Base-by-base conservation (phyloP, 2,329 filamentous ascomycete genomes). In the Curvularia lunata region DNA sequence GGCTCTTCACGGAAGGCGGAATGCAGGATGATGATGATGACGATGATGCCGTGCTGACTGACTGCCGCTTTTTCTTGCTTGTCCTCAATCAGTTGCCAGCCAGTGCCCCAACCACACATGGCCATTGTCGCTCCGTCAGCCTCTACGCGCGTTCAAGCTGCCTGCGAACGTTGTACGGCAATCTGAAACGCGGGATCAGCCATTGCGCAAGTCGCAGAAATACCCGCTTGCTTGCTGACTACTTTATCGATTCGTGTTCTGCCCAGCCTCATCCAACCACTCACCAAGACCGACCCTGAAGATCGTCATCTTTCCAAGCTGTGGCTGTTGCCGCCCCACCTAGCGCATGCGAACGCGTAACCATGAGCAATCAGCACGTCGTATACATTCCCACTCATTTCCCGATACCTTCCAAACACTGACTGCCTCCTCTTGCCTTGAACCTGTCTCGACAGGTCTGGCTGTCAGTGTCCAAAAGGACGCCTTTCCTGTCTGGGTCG, bases 161-260 rank as follows among this genome's bases (percentile, higher is more conserved):
- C 47, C 30, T 43, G 27, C 55, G 18, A 49, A 45, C 38, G 45
- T 54, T 57, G 28, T 37, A 43, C 55, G 50, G 50, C 34, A 52
- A 54, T 58, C 55, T 58, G 55, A 58, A 49, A 58, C 55, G 48
- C 49, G 45, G 30, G 30, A 54, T 48, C 50, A 32, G 30, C 50
- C 28, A 30, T 21, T 45, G 18, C 25, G 45, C 49, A 46, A 51
- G 51, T 51, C 55, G 41, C 21, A 8, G 16, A 54, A 16, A 10
- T 49, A 30, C 30, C 43, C 54, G 54, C 37, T 50, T 38, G 40
- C 40, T 32, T 38, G 40, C 40, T 43, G 16, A 28, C 21, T 30
- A 25, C 23, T 25, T 25, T 25, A 43, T 34, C 42, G 34, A 53
- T 38, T 47, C 37, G 19, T 52, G 16, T 27, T 27, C 28, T 4